These are phyloP conservation scores for Austropuccinia psidii DNA, from an alignment of 1,284 basidiomycete species.

Conservation along the genomic window DNA sequence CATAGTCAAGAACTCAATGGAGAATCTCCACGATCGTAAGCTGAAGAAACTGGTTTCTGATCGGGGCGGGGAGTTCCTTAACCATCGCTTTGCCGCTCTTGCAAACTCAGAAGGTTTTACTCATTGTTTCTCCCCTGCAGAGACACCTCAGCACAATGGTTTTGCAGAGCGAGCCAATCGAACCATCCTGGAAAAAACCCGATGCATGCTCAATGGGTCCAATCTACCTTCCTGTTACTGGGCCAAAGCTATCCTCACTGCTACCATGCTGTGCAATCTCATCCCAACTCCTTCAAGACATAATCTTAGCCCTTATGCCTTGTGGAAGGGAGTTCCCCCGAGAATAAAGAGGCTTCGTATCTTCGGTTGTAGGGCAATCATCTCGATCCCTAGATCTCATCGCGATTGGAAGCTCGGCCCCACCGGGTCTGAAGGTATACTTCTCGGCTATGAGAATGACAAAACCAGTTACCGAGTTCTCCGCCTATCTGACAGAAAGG, in stretches of 20 bases:
- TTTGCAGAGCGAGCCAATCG: not conserved
- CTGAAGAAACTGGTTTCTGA: not conserved
- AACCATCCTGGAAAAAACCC: not conserved
- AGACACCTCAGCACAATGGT: conserved; percentile 16
- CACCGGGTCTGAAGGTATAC: not conserved
- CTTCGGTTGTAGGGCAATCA: not conserved
- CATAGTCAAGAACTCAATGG: not conserved
- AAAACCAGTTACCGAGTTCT: not conserved
- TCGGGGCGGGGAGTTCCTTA: not conserved
- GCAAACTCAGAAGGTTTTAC: not conserved
- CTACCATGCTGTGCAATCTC: not conserved
- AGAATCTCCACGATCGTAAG: not conserved
- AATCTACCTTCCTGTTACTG: not conserved
- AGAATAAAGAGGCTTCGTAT: not conserved
- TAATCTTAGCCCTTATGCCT: not conserved
- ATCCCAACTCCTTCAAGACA: not conserved
- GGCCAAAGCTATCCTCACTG: not conserved
- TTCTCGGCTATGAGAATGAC: not conserved
- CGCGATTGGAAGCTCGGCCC: not conserved
- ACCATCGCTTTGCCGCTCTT: not conserved
- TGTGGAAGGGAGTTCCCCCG: not conserved
- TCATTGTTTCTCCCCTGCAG: not conserved
- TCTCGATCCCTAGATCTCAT: not conserved
- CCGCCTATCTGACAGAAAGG: not conserved
- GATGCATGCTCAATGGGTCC: not conserved